phyloP scores from a whole-genome alignment of 2,329 filamentous ascomycete genomes.

The Aureobasidium pullulans region DNA sequence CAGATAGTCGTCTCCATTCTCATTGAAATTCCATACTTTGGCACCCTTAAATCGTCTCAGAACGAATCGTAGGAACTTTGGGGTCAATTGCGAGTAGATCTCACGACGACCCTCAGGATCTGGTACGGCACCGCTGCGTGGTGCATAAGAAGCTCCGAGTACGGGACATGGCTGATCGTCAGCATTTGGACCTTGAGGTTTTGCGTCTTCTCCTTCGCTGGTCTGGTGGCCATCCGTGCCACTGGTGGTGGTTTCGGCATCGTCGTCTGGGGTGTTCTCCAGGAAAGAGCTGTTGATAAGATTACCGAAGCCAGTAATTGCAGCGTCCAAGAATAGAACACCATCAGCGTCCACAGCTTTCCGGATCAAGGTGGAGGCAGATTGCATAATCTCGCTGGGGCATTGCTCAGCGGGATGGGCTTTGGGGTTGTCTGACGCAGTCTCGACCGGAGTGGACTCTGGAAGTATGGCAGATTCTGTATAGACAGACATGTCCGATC shows the following conservation, averaged over 20 bases:
- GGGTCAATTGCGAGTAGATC: not conserved
- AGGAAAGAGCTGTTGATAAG: constrained; percentile 1
- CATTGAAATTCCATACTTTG: constrained; percentile 28
- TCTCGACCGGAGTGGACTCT: not conserved
- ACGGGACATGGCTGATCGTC: not conserved
- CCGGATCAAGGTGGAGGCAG: constrained; percentile 42
- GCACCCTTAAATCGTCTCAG: constrained; percentile 26
- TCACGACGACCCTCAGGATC: not conserved
- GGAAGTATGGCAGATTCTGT: not conserved
- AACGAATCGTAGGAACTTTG: constrained; percentile 18
- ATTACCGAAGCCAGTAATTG: constrained; percentile 22
- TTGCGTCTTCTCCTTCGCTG: not conserved
- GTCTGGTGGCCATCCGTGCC: not conserved
- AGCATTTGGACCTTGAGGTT: not conserved
- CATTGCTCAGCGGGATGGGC: not conserved
- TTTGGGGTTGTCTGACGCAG: not conserved
- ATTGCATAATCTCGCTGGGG: constrained; percentile 27
- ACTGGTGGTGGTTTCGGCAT: not conserved
- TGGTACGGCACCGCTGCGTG: not conserved
- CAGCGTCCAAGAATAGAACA: constrained; percentile 36
- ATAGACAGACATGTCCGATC: not conserved
- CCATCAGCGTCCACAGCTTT: constrained; percentile 44
- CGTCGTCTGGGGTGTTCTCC: not conserved
- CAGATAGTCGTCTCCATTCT: constrained; percentile 21
- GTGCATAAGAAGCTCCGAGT: not conserved